Evolutionary conservation across 768 basidiomycete genomes (phyloP).

Genomic region (Pulveroboletus ravenelii): DNA sequence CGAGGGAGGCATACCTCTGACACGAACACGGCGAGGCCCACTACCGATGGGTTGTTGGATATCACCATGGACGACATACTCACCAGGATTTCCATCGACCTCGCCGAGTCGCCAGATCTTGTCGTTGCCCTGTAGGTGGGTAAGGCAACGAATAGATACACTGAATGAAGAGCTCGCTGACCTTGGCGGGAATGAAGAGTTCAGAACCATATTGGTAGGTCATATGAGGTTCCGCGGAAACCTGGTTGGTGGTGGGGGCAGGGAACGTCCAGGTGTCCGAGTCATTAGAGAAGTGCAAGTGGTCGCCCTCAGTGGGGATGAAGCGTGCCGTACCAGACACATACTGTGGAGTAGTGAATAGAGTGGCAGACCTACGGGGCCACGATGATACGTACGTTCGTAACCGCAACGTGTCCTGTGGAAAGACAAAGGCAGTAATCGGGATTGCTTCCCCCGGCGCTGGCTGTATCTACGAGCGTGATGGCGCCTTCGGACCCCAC

Average conservation of each 20-base stretch:
- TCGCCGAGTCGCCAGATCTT: slow-evolving; percentile 62
- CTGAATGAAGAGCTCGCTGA: slow-evolving; percentile 24
- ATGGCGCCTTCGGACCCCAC: slow-evolving; percentile 44
- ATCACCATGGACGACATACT: slow-evolving; percentile 53
- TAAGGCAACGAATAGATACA: not conserved
- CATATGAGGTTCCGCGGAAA: slow-evolving; percentile 64
- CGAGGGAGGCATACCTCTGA: slow-evolving; percentile 26
- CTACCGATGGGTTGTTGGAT: slow-evolving; percentile 60
- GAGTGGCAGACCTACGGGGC: no score
- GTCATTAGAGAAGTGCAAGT: slow-evolving; percentile 29
- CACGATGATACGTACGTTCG: slow-evolving; percentile 41
- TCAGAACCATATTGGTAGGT: slow-evolving; percentile 50
- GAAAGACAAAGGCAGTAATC: slow-evolving; percentile 48
- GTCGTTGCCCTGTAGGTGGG: slow-evolving; percentile 49
- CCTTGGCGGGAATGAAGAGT: slow-evolving; percentile 62
- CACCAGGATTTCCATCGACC: slow-evolving; percentile 34
- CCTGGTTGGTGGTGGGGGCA: slow-evolving; percentile 27
- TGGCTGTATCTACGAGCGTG: slow-evolving; percentile 41
- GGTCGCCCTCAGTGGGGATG: slow-evolving; percentile 41
- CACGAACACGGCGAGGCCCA: slow-evolving; percentile 53
- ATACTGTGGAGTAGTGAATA: slow-evolving; percentile 36
- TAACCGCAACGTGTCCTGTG: slow-evolving; percentile 53
- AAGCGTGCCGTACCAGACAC: slow-evolving; percentile 50
- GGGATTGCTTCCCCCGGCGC: slow-evolving; percentile 49
- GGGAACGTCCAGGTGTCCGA: slow-evolving; percentile 54